Evolutionary conservation across 139 green algal genomes (phyloP).

Genomic region (Chlorella sp.): DNA sequence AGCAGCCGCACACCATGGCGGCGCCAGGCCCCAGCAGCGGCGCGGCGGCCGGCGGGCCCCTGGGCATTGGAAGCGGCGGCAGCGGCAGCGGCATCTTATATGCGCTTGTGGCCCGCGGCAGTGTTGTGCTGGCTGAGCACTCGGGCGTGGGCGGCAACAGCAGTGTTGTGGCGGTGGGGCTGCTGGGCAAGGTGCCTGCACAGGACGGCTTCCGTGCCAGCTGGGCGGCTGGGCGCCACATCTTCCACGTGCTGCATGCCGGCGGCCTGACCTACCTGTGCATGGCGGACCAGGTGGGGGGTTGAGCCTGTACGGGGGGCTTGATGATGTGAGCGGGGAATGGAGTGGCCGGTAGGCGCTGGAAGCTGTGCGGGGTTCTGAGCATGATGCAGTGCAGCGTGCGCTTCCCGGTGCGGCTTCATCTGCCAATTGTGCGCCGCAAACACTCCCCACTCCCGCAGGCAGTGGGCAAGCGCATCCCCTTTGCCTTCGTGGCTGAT

Average conservation of each 20-base stretch:
- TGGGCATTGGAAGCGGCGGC: too few relatives aligned
- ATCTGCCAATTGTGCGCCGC: too few relatives aligned
- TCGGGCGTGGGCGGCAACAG: constrained; percentile 71
- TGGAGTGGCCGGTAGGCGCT: too few relatives aligned
- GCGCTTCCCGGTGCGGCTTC: too few relatives aligned
- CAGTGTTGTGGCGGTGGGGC: constrained; percentile 72
- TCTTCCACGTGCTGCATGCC: constrained; percentile 87
- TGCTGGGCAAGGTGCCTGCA: constrained; percentile 79
- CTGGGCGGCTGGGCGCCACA: constrained; percentile 75
- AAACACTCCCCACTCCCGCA: constrained; percentile 35
- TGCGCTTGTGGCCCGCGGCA: constrained; percentile 72
- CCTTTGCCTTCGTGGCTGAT: constrained; percentile 93
- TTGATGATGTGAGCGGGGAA: too few relatives aligned
- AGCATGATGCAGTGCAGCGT: too few relatives aligned
- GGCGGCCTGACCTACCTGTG: constrained; percentile 86
- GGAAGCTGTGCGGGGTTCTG: too few relatives aligned
- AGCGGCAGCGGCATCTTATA: constrained; percentile 62
- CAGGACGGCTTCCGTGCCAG: constrained; percentile 48
- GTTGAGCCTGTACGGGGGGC: too few relatives aligned
- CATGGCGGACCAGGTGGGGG: constrained; percentile 85
- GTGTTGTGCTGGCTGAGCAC: constrained; percentile 81
- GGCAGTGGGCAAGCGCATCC: constrained; percentile 77
- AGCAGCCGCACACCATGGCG: too few relatives aligned
- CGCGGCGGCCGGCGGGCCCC: too few relatives aligned
- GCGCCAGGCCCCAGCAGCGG: too few relatives aligned